Conservation (phyloP, 768 basidiomycete species). For the Termitomyces sp. region DNA sequence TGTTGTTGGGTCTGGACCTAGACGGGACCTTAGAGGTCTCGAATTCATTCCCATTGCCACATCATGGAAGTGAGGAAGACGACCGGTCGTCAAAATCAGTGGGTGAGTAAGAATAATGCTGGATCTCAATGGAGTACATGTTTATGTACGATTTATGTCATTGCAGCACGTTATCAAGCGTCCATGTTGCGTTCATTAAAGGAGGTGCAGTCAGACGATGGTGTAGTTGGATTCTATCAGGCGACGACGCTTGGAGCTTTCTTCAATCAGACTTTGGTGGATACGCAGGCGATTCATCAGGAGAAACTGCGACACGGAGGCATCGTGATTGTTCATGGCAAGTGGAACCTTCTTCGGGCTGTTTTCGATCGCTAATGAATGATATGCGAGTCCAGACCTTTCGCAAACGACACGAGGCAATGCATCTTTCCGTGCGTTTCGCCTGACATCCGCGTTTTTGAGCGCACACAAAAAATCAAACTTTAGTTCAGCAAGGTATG, state of each 20-base stretch:
- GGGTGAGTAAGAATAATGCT: constrained; percentile 44
- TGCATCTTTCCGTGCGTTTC: constrained; percentile 87
- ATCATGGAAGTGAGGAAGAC: constrained; percentile 72
- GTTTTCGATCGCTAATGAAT: neutral
- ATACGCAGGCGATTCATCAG: constrained; percentile 83
- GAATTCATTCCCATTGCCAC: constrained; percentile 84
- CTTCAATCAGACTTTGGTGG: constrained; percentile 76
- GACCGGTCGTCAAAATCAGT: constrained; percentile 77
- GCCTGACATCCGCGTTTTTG: constrained; percentile 75
- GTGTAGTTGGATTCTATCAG: constrained; percentile 92
- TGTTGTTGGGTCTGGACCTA: constrained; percentile 88
- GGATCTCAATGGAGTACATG: constrained; percentile 4
- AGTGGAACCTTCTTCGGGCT: constrained; percentile 18
- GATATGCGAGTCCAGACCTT: constrained; percentile 49
- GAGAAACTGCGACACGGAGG: constrained; percentile 86
- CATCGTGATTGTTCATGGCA: constrained; percentile 82
- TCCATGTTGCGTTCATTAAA: constrained; percentile 85
- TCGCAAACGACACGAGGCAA: constrained; percentile 80
- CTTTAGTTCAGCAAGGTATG: constrained; percentile 84
- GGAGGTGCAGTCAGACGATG: constrained; percentile 90
- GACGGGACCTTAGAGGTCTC: constrained; percentile 90
- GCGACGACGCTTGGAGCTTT: constrained; percentile 84
- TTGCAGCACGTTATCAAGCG: constrained; percentile 74
- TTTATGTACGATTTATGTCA: constrained; percentile 2
- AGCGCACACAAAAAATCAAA: constrained; percentile 79